Conservation (phyloP, 768 basidiomycete genomes). For the Tricholomella constricta region DNA sequence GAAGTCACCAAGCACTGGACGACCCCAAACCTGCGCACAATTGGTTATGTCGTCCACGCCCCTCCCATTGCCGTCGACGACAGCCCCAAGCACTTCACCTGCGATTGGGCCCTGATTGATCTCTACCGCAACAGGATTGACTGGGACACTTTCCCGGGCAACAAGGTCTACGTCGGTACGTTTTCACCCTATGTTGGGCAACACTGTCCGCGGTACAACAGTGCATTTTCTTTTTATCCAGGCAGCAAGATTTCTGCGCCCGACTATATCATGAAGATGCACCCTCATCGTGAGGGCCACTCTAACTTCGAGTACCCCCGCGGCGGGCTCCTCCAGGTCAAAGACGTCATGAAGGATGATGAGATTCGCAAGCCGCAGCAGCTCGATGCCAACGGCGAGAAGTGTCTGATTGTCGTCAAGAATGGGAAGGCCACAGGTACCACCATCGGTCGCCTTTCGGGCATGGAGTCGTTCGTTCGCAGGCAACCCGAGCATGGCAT, state of each 20-base stretch:
- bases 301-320: slow-evolving; percentile 23
- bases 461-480: slow-evolving; percentile 29
- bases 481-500: slow-evolving; percentile 14
- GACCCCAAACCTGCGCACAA: slow-evolving; percentile 24
- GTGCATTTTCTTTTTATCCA: background rate
- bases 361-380: slow-evolving; percentile 28
- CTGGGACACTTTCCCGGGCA: slow-evolving; percentile 34
- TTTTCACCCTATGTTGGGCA: slow-evolving; percentile 12
- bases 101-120: slow-evolving; percentile 37
- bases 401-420: slow-evolving; percentile 34
- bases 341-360: slow-evolving; percentile 27
- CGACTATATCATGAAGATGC: slow-evolving; percentile 28
- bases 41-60: slow-evolving; percentile 36
- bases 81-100: slow-evolving; percentile 26
- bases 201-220: slow-evolving; percentile 4
- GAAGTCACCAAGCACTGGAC: slow-evolving; percentile 27
- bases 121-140: slow-evolving; percentile 31
- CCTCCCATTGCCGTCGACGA: slow-evolving; percentile 26
- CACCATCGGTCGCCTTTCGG: slow-evolving; percentile 32
- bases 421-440: slow-evolving; percentile 31
- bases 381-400: slow-evolving; percentile 27
- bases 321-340: slow-evolving; percentile 26
- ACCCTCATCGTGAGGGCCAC: slow-evolving; percentile 20
- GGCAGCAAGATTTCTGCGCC: slow-evolving; percentile 23
- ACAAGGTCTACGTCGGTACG: slow-evolving; percentile 30